Conservation (phyloP, 257 asterid species). For the Solanum appendiculatum region DNA sequence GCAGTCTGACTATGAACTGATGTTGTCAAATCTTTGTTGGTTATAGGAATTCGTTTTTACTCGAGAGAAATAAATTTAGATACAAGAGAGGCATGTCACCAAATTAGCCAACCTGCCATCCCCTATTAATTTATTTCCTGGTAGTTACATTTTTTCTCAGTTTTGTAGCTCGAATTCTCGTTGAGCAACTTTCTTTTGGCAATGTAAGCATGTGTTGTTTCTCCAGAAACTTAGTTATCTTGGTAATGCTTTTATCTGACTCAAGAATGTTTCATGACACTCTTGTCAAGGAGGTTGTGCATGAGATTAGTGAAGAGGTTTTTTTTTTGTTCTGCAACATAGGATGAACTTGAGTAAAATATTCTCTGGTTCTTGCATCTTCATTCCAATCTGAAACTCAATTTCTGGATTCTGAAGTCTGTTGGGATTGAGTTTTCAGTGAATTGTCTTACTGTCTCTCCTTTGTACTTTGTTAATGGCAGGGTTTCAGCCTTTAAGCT, state of each 20-base stretch:
- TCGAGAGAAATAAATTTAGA: neutral
- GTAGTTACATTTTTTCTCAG: neutral
- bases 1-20: neutral
- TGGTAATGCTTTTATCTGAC: neutral
- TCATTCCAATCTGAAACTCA: neutral
- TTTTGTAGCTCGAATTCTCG: neutral
- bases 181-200: neutral
- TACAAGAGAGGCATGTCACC: neutral
- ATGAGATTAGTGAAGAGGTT: neutral
- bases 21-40: neutral
- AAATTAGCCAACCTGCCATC: neutral
- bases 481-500: too few species aligned
- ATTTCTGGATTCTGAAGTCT: neutral
- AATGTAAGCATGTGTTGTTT: neutral
- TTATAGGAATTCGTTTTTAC: neutral
- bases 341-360: neutral
- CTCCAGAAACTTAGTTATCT: neutral
- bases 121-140: neutral
- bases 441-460: neutral
- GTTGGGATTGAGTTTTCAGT: neutral
- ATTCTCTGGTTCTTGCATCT: neutral
- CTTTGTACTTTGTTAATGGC: too few species aligned
- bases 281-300: neutral
- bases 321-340: neutral
- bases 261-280: neutral